Evolutionary conservation across 2,329 filamentous ascomycete genomes (phyloP), one percentile per base, ranked within the genome.

Genomic region (Leptoxyphium fumago): DNA sequence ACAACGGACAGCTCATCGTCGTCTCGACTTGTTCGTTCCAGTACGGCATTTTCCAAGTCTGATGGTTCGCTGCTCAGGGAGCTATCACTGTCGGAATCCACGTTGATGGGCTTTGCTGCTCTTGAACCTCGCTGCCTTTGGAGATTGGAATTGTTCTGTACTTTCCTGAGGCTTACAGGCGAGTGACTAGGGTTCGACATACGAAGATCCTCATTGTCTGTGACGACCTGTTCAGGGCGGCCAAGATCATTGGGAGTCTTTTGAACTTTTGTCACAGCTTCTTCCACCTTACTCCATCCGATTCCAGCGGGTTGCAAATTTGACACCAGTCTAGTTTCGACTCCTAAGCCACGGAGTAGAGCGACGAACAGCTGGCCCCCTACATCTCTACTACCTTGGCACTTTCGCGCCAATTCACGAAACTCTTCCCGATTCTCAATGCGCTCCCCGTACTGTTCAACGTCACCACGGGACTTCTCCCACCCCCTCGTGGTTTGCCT

Each of bases 311-410:
- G 82, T 57, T 96, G 91, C 36, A 98, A 60, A 57, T 78, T 95
- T 9, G 80, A 79, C 2, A 96, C 78, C 70, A 96, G 74, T 28
- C 89, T 75, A 10, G 85, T 77, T 55, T 95, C 86, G 2, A 96
- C 67, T 0, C 84, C 84, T 10, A 96, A 59, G 0, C 80, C 86
- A 50, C 91, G 73, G 17, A 95, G 61, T 7, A 98, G 65, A 2
- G 86, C 84, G 0, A 86, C 93, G 51, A 96, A 96, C 0, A 98
- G 71, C 57, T 96, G 88, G 0, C 84, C 81, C 0, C 87, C 88
- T 2, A 91, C 72, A 61, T 96, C 91, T 49, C 88, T 75, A 47
- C 87, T 95, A 1, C 91, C 91, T 47, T 78, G 70, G 54, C 84
- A 85, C 29, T 68, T 66, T 49, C 75, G 75, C 1, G 89, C 89